A percentile compares a stretch with the other conserved stretches of the same genome.
Evolutionary conservation across 805 yeast genomes (phyloP).

Genomic region (Ogataea corticis): DNA sequence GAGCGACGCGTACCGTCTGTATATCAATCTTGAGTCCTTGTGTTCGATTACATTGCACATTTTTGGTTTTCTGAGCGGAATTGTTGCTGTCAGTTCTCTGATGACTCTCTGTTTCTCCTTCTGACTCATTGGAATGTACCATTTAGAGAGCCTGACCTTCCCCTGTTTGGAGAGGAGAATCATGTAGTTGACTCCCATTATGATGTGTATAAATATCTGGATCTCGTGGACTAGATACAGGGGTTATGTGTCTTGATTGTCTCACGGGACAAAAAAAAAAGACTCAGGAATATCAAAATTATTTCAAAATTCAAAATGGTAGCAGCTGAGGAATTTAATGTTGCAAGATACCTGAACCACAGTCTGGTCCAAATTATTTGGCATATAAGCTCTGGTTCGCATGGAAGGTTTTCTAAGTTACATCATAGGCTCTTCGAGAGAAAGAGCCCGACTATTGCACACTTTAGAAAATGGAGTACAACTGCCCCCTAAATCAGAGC

Average conservation of each 20-base stretch:
- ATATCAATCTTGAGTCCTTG: conserved; percentile 80
- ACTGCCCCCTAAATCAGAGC: conserved; percentile 7
- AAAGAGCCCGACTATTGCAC: conserved; percentile 14
- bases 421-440: conserved; percentile 17
- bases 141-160: conserved; percentile 86
- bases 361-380: background rate
- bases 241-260: conserved; percentile 1
- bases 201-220: background rate
- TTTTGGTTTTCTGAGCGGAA: conserved; percentile 81
- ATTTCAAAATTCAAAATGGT: background rate
- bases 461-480: conserved; percentile 7
- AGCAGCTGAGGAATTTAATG: background rate
- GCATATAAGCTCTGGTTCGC: background rate
- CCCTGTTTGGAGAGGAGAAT: conserved; percentile 91
- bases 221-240: background rate
- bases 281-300: background rate
- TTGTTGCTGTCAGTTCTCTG: conserved; percentile 82
- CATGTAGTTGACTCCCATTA: conserved; percentile 77
- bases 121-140: conserved; percentile 85
- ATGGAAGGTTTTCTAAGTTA: conserved; percentile 23
- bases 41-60: conserved; percentile 95
- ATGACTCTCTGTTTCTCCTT: conserved; percentile 84
- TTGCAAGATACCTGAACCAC: background rate
- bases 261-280: background rate
- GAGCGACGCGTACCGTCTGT: conserved; percentile 89